Base-by-base conservation (phyloP, 768 basidiomycete species). In the Suillus fuscotomentosus region DNA sequence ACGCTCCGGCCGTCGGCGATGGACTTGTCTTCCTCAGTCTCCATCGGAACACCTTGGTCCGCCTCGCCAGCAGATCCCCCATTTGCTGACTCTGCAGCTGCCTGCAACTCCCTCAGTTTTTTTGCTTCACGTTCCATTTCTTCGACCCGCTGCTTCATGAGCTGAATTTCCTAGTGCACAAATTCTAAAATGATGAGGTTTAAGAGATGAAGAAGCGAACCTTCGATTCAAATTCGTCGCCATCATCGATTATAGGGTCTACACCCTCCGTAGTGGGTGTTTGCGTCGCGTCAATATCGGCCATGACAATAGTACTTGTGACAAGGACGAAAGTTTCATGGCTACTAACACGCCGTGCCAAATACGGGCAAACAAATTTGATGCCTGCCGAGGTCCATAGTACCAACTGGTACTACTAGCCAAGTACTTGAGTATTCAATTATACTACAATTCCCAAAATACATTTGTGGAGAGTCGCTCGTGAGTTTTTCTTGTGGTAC, bases 91-190 rank as follows among this genome's bases (percentile, higher is more conserved):
- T 88, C 87, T 64, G 86, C 90, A 31, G 88, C 88, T 48, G 91
- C 92, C 70, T 95, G 93, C 60, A 96, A 83, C 74, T 95, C 92
- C 60, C 92, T 84, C 68, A 96, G 78, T 74, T 94, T 95, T 77
- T 86, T 89, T 2, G 94, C 94, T 76, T 95, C 94, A 61, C 86
- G 81, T 76, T 96, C 94, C 94, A 96, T 96, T 78, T 96, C 94
- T 70, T 89, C 92, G 8, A 95, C 94, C 63, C 94, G 83, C 69
- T 92, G 90, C 78, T 94, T 95, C 94, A 95, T 95, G 70, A 92
- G 84, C 73, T 87, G 80, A 63, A 95, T 91, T 83, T 95, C 94
- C 89, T 93, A 71, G 72, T n/a, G 71, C 65, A 61, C 71, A 66
- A 63, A 61, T 63, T 60, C 57, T 66, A 68, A 66, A 62, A 67